A percentile compares a stretch with the other conserved stretches of the same genome.
Evolutionary conservation across 75 land plant genomes (phyloP).

Genomic region (Selaginella tamariscina): DNA sequence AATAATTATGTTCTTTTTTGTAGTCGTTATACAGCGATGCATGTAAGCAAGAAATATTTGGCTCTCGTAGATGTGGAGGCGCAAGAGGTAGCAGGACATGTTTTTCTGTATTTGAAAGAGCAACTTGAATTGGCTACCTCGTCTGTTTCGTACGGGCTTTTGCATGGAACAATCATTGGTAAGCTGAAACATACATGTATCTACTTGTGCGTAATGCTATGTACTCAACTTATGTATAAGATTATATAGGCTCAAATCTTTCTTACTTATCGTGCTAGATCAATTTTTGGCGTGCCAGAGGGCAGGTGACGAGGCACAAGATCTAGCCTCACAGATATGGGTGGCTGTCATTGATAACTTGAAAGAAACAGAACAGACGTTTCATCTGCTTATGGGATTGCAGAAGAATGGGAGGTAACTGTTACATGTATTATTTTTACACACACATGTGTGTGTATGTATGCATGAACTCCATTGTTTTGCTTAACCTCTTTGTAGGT

Average conservation of each 20-base stretch:
- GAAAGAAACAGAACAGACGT: slow-evolving; percentile 66
- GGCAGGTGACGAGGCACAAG: slow-evolving; percentile 58
- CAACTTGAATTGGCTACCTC: slow-evolving; percentile 51
- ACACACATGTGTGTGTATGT: too few relatives aligned
- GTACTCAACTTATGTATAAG: neutral
- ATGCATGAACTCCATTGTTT: neutral
- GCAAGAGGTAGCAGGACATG: slow-evolving; percentile 73
- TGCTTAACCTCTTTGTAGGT: slow-evolving; percentile 28
- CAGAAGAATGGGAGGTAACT: slow-evolving; percentile 72
- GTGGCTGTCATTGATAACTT: slow-evolving; percentile 71
- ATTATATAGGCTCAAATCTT: neutral
- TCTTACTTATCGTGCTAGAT: slow-evolving; percentile 33
- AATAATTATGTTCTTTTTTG: slow-evolving; percentile 4
- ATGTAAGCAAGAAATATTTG: slow-evolving; percentile 40
- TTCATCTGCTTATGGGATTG: slow-evolving; percentile 55
- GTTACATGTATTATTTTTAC: neutral
- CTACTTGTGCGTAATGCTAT: neutral
- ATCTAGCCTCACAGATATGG: slow-evolving; percentile 79
- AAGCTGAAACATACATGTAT: too few relatives aligned
- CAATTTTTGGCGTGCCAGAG: slow-evolving; percentile 80
- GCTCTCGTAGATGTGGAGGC: slow-evolving; percentile 32
- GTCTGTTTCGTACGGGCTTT: slow-evolving; percentile 52
- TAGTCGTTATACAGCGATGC: slow-evolving; percentile 70
- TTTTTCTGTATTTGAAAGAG: slow-evolving; percentile 62
- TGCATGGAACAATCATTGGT: slow-evolving; percentile 83